Evolutionary conservation across 345 rosid genomes (phyloP).

Genomic region (Raphanus sativus): DNA sequence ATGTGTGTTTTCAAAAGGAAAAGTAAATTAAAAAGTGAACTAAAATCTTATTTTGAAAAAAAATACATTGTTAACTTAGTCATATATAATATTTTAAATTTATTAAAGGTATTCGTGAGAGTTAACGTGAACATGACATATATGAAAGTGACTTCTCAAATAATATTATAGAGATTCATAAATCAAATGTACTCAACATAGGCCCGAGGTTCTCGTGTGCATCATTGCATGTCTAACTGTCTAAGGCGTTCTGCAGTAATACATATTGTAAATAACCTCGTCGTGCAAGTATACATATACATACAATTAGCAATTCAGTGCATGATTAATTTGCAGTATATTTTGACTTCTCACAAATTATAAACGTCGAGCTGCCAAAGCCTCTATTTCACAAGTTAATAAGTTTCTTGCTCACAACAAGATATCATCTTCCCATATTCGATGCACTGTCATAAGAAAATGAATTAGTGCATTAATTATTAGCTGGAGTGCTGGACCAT

Average conservation of each 20-base stretch:
- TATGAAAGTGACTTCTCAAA: no score
- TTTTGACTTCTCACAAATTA: background rate
- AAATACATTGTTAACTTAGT: no score
- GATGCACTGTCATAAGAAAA: background rate
- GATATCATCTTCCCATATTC: background rate
- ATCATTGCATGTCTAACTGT: background rate
- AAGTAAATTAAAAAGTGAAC: no score
- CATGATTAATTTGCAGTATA: background rate
- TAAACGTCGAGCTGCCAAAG: background rate
- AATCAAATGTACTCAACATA: background rate
- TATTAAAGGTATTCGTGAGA: no score
- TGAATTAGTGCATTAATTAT: background rate
- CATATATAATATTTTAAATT: no score
- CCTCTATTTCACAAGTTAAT: background rate
- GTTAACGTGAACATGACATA: no score
- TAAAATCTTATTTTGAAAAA: no score
- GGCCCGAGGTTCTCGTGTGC: background rate
- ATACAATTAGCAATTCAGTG: background rate
- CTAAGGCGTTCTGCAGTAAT: background rate
- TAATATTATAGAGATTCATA: background rate
- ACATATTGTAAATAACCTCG: background rate
- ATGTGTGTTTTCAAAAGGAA: no score
- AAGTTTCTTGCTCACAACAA: background rate
- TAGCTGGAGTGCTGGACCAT: background rate
- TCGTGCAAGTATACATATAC: background rate